Evolutionary conservation across 176 grass and related monocot species (phyloP), one percentile per base, ranked within the genome.

Genomic region (Urochloa ruziziensis): DNA sequence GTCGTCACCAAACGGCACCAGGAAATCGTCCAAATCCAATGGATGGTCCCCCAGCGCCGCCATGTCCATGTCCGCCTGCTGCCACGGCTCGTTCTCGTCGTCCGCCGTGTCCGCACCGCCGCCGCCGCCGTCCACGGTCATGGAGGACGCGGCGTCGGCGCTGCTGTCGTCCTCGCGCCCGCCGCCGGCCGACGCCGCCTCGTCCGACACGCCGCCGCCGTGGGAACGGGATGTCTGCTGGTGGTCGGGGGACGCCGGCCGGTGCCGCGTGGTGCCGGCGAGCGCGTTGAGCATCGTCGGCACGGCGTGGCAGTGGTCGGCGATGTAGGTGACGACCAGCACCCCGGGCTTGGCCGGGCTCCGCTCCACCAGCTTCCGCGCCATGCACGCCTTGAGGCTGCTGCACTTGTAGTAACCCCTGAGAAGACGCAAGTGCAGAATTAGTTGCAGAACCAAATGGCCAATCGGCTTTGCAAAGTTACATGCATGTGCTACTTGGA

Each of bases 381-480:
- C 95, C 29, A 84, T 69, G 86, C 95, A 98, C 32, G 70, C 82
- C 51, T 98, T 98, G 27, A 94, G 48, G 82, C 95, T 98, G 73
- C 95, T 98, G 59, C 95, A 98, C 81, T 92, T 93, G 75, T 98
- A 98, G 68, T 98, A 98, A 29, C 95, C 95, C 42, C 92, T 97
- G 83, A 8, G n/a, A n/a, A 36, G 14, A 12, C 28, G 32, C 28
- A 6, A 12, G 23, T 24, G 23, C 16, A 16, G 7, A 4, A 48
- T 48, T 48, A 19, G 1, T 51, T 53, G 6, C 51, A 53, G 51
- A 53, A 53, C 18, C 44, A 47, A 4, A 17, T 49, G 2, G 47
- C 18, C 47, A 49, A 49, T 49, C 47, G 47, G 4, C 47, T 57
- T 19, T 24, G 57, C 57, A 14, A 23, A 19, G n/a, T 2, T 25